Evolutionary conservation across 2,329 filamentous ascomycete species (phyloP), one percentile per base, ranked within the genome.

Genomic region (Botryotinia narcissicola): DNA sequence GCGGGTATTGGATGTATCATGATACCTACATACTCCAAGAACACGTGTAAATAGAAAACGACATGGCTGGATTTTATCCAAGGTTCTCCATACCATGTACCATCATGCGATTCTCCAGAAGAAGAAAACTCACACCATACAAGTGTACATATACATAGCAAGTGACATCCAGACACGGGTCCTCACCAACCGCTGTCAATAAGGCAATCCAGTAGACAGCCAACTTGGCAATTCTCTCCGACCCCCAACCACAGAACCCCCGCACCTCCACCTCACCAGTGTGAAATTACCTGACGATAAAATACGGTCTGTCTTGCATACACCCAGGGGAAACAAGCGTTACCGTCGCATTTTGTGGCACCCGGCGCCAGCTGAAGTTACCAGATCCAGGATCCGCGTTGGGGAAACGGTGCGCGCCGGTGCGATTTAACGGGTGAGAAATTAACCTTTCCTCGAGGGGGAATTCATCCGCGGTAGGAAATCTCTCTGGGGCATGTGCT

Each of bases 361-460:
- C 10, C 29, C 22, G 42, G 6, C 42, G 29, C 42, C 2, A 66
- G 62, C 62, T 66, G 62, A 66, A 48, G 22, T 20, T 12, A 7
- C 42, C 42, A 35, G 62, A 66, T 48, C 62, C 20, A 66, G 62
- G 20, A 25, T 35, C n/a, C 25, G 62, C 62, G 62, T 66, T 66
- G 18, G n/a, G 37, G n/a, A 46, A 54, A 54, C 64, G 46, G 64
- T 14, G 64, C 22, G 44, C 32, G 64, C 46, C 64, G 64, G 25
- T 54, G 22, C 29, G 64, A 40, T 51, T 20, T 12, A 51, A 42
- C 20, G 22, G 46, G 32, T 37, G n/a, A 14, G 22, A 14, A n/a
- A n/a, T 29, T 29, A 57, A 57, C 8, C 3, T n/a, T 67, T 29
- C 48, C 40, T 3, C 35, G 40, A 20, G 46, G 46, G 42, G 12